Conservation (phyloP, 805 yeast species). For the Candida pini region DNA sequence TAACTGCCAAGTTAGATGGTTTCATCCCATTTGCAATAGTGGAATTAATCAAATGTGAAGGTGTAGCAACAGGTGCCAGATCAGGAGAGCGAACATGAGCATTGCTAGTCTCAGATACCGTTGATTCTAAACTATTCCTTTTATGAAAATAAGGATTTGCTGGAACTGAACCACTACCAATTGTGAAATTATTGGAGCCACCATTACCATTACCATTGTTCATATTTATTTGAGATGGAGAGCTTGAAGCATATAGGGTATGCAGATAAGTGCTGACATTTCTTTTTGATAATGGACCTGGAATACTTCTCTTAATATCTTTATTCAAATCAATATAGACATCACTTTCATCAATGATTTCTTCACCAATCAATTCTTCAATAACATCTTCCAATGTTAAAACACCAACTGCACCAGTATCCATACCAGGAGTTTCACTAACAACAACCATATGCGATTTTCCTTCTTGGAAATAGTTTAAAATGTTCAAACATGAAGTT, state of each 20-base stretch:
- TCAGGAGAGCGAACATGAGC: not conserved
- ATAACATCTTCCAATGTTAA: slow-evolving; percentile 95
- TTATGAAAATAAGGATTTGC: slow-evolving; percentile 11
- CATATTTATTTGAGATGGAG: slow-evolving; percentile 5
- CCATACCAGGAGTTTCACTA: slow-evolving; percentile 75
- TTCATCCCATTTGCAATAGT: slow-evolving; percentile 32
- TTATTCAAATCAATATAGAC: slow-evolving; percentile 88
- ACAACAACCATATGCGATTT: slow-evolving; percentile 96
- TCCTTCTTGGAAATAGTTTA: slow-evolving; percentile 96
- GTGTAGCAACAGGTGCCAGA: not conserved
- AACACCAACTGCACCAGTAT: slow-evolving; percentile 81
- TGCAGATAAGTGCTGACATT: slow-evolving; percentile 67
- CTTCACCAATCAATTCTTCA: slow-evolving; percentile 96
- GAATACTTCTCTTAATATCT: slow-evolving; percentile 70
- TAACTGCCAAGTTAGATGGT: slow-evolving; percentile 62
- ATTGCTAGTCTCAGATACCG: slow-evolving; percentile 2
- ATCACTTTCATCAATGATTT: slow-evolving; percentile 93
- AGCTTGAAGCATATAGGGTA: slow-evolving; percentile 37
- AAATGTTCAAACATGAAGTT: slow-evolving; percentile 88
- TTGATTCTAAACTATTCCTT: slow-evolving; percentile 11
- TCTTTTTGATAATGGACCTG: slow-evolving; percentile 69
- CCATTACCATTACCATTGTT: not conserved
- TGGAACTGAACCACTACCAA: slow-evolving; percentile 5
- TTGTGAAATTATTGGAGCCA: too few relatives aligned
- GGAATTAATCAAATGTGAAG: slow-evolving; percentile 15